phyloP scores from a whole-genome alignment of 345 rosid genomes.

The Salix dunnii region DNA sequence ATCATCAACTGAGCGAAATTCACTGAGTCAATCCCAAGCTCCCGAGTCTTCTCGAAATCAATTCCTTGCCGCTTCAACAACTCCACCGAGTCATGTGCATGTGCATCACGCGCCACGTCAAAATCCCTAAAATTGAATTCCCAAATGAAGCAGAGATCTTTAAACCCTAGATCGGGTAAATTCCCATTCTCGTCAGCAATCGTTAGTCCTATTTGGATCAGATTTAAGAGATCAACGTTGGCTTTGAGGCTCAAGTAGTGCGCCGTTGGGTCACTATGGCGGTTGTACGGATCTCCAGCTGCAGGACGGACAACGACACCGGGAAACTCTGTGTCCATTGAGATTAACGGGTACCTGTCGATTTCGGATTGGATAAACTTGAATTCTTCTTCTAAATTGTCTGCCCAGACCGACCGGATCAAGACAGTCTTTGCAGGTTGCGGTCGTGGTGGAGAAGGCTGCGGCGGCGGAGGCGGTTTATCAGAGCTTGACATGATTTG shows the following conservation, averaged over 20 bases:
- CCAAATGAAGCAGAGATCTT: constrained; percentile 50
- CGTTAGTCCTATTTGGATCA: constrained; percentile 87
- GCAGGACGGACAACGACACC: constrained; percentile 49
- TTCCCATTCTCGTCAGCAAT: constrained; percentile 50
- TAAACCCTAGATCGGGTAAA: constrained; percentile 54
- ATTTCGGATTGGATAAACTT: constrained; percentile 48
- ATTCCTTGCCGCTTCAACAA: constrained; percentile 74
- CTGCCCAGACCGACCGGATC: constrained; percentile 74
- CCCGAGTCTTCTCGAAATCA: constrained; percentile 57
- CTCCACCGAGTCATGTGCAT: constrained; percentile 81
- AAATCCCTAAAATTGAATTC: constrained; percentile 80
- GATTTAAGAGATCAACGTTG: constrained; percentile 70
- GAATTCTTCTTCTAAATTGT: constrained; percentile 66
- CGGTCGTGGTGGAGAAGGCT: background rate
- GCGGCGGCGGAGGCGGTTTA: constrained; percentile 7
- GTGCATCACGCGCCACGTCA: constrained; percentile 56
- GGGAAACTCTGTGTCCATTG: constrained; percentile 93
- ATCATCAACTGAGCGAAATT: constrained; percentile 74
- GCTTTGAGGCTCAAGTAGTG: constrained; percentile 67
- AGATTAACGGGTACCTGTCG: constrained; percentile 57
- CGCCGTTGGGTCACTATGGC: constrained; percentile 40
- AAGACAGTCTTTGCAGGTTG: constrained; percentile 12
- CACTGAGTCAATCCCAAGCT: constrained; percentile 54
- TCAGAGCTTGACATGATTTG: constrained; percentile 3
- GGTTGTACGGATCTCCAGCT: constrained; percentile 20